These are phyloP conservation scores for Papiliotrema terrestris DNA, from an alignment of 1,284 basidiomycete genomes.

Conservation along the genomic window DNA sequence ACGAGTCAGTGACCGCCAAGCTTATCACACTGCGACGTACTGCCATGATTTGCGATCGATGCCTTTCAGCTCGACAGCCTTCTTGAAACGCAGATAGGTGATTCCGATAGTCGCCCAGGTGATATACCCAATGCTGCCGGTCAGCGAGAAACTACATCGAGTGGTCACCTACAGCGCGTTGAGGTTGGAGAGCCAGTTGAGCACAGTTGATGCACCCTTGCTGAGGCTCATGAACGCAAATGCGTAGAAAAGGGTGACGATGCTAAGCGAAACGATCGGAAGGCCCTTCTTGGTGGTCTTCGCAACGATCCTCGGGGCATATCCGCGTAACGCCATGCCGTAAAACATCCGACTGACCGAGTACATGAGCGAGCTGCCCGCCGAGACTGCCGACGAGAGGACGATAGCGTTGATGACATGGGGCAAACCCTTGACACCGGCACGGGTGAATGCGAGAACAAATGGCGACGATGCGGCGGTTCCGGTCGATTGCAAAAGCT, in stretches of 20 bases:
- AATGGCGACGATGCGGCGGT: constrained; percentile 71
- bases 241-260: constrained; percentile 62
- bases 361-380: constrained; percentile 78
- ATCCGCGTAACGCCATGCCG: constrained; percentile 67
- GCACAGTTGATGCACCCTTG: constrained; percentile 60
- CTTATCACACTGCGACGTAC: constrained; percentile 2
- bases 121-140: constrained; percentile 20
- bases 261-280: constrained; percentile 65
- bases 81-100: constrained; percentile 31
- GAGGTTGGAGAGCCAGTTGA: constrained; percentile 60
- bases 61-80: constrained; percentile 24
- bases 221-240: constrained; percentile 62
- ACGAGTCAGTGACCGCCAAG: neutral
- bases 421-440: constrained; percentile 59
- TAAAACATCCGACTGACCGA: constrained; percentile 76
- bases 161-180: constrained; percentile 51
- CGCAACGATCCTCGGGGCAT: constrained; percentile 71
- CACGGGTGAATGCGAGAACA: constrained; percentile 63
- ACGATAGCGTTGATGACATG: constrained; percentile 77
- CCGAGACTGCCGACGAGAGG: constrained; percentile 79
- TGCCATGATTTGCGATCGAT: constrained; percentile 23
- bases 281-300: constrained; percentile 65
- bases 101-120: constrained; percentile 16
- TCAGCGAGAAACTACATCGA: constrained; percentile 55
- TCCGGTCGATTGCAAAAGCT: constrained; percentile 55